A percentile compares a stretch with the other conserved stretches of the same genome.
Evolutionary conservation across 2,329 filamentous ascomycete species (phyloP).

Genomic region (Penicillium sp.): DNA sequence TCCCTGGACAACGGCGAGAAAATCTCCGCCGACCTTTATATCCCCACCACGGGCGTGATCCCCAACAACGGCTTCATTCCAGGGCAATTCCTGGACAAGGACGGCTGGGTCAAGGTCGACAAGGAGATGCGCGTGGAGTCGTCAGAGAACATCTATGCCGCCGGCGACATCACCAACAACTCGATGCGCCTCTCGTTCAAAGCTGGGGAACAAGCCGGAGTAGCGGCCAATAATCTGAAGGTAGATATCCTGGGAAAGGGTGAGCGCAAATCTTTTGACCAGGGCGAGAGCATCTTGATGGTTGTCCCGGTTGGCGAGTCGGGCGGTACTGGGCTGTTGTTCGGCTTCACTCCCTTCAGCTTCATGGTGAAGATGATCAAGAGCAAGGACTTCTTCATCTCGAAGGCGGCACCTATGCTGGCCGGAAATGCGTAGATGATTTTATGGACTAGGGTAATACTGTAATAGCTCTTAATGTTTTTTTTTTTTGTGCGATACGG

Average conservation of each 20-base stretch:
- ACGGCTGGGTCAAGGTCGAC: conserved; percentile 53
- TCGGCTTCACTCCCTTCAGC: conserved; percentile 39
- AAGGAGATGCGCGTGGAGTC: conserved; percentile 27
- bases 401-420: conserved; percentile 20
- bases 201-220: conserved; percentile 25
- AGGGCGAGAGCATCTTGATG: conserved; percentile 28
- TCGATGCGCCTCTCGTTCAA: conserved; percentile 28
- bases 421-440: conserved; percentile 15
- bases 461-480: no score
- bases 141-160: conserved; percentile 26
- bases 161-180: conserved; percentile 32
- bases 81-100: conserved; percentile 42
- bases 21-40: conserved; percentile 52
- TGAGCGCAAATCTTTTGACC: conserved; percentile 21
- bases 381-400: conserved; percentile 42
- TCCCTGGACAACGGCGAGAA: conserved; percentile 48
- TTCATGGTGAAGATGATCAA: conserved; percentile 46
- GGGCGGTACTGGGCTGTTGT: conserved; percentile 31
- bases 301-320: conserved; percentile 28
- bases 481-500: no score
- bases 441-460: background rate
- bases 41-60: conserved; percentile 51
- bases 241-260: conserved; percentile 23
- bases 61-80: conserved; percentile 57
- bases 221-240: conserved; percentile 29